Evolutionary conservation across 2,329 filamentous ascomycete genomes (phyloP).

Genomic region (Fusarium acutatum): DNA sequence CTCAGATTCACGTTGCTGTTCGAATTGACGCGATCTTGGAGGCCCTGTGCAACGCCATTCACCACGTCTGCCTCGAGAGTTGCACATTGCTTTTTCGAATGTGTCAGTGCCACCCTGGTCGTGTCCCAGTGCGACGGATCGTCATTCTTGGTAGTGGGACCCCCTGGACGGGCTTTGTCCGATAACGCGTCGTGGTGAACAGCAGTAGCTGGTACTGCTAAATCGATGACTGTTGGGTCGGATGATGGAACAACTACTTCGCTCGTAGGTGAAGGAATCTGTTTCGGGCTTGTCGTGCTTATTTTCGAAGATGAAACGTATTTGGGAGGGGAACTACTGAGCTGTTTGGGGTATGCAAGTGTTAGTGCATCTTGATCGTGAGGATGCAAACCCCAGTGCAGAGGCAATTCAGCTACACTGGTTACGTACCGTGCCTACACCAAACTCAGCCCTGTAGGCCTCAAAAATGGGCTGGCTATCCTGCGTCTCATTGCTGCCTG

Average conservation of each 20-base stretch:
- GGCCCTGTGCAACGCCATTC: conserved; percentile 13
- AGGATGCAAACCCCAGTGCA: conserved; percentile 25
- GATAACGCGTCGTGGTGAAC: conserved; percentile 29
- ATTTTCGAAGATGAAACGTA: background rate
- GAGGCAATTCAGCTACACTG: conserved; percentile 17
- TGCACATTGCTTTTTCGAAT: conserved; percentile 40
- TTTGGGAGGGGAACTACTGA: conserved; percentile 29
- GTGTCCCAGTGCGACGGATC: conserved; percentile 38
- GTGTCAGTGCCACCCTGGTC: conserved; percentile 41
- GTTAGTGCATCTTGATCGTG: conserved; percentile 22
- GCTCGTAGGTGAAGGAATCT: conserved; percentile 7
- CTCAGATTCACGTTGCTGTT: background rate
- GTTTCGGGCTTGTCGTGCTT: background rate
- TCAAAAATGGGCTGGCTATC: conserved; percentile 55
- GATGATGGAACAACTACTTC: conserved; percentile 17
- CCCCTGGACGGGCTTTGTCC: conserved; percentile 12
- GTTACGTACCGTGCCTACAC: conserved; percentile 51
- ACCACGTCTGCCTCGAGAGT: conserved; percentile 14
- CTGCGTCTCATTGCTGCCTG: conserved; percentile 51
- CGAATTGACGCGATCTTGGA: conserved; percentile 23
- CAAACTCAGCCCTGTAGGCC: conserved; percentile 50
- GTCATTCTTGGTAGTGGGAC: conserved; percentile 33
- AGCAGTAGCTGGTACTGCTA: background rate
- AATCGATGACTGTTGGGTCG: background rate
- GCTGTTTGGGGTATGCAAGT: conserved; percentile 15